Evolutionary conservation across 2,329 filamentous ascomycete genomes (phyloP).

Genomic region (Pyricularia sp.): DNA sequence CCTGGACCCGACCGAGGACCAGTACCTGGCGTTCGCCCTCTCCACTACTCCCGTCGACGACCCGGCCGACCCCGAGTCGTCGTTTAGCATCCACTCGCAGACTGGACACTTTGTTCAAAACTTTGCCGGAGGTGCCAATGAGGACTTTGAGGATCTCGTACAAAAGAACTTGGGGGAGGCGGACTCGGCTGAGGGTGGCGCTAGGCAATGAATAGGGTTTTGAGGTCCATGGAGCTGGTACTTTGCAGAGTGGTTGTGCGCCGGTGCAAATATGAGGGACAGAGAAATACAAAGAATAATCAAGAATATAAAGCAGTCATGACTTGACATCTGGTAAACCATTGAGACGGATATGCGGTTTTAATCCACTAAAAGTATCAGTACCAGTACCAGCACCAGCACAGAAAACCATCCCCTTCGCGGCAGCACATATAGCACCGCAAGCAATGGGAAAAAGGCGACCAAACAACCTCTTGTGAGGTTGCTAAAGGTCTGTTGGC

Average conservation of each 20-base stretch:
- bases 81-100: constrained; percentile 32
- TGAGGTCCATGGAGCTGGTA: background rate
- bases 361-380: no score
- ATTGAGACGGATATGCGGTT: no score
- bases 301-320: no score
- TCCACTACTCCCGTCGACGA: constrained; percentile 26
- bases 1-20: constrained; percentile 26
- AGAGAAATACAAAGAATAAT: no score
- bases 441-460: constrained; percentile 43
- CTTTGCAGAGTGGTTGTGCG: no score
- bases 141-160: constrained; percentile 18
- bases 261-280: no score
- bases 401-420: constrained; percentile 41
- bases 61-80: constrained; percentile 22
- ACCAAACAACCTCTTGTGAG: constrained; percentile 9
- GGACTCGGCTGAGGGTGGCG: background rate
- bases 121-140: constrained; percentile 21
- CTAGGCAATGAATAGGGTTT: background rate
- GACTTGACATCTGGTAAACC: no score
- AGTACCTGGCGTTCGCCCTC: constrained; percentile 30
- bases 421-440: constrained; percentile 35
- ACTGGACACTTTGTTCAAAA: constrained; percentile 31
- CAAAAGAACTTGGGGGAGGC: background rate
- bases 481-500: background rate
- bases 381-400: background rate